These are phyloP conservation scores for Eucalyptus erythrocorys DNA, from an alignment of 345 rosid genomes.

Conservation along the genomic window DNA sequence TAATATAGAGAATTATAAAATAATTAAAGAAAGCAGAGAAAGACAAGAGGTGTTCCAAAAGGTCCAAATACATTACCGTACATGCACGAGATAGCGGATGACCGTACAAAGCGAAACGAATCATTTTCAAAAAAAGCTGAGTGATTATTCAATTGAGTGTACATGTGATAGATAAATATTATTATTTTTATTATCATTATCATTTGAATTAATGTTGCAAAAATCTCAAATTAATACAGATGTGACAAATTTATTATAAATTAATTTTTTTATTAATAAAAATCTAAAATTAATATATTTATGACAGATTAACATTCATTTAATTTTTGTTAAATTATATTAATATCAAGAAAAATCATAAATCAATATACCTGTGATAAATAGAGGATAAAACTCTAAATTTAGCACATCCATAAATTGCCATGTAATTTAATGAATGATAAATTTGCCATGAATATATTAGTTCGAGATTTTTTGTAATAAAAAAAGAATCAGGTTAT, in stretches of 20 bases:
- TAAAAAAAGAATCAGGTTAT: no score
- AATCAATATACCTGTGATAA: no score
- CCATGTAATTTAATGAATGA: rapidly evolving
- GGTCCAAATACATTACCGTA: neutral
- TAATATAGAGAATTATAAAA: neutral
- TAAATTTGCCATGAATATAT: rapidly evolving
- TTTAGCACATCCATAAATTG: rapidly evolving
- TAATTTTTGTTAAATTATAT: rapidly evolving
- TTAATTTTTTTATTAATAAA: rapidly evolving
- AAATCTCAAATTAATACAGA: rapidly evolving
- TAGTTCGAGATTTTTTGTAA: rapidly evolving
- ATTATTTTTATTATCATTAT: neutral
- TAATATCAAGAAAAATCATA: rapidly evolving
- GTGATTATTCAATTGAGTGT: neutral
- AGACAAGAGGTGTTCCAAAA: neutral
- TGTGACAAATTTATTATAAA: rapidly evolving
- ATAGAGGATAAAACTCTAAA: rapidly evolving
- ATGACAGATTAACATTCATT: rapidly evolving
- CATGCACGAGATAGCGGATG: neutral
- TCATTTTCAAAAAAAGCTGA: neutral
- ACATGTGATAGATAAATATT: no score
- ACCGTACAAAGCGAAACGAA: neutral
- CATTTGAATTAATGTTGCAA: rapidly evolving
- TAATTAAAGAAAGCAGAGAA: neutral
- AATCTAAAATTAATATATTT: rapidly evolving